Base-by-base conservation (phyloP, 495 filamentous ascomycete species). In the Lentithecium fluviatile region DNA sequence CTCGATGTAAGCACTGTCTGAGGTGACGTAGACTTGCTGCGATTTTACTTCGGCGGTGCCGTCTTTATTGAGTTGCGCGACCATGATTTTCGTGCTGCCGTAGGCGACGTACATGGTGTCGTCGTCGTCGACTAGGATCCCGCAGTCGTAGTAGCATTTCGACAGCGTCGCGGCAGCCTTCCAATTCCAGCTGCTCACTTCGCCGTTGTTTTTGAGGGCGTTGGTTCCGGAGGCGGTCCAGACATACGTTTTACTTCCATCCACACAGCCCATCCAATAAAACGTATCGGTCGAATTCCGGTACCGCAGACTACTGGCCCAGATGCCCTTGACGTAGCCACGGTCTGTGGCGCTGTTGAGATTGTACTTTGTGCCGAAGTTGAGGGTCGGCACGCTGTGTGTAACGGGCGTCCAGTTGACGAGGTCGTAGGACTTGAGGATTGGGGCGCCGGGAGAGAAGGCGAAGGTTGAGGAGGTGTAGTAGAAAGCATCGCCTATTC, bases 241-340 rank as follows among this genome's bases (percentile, higher is more conserved):
- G 51, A 85, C 69, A 62, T 83, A 81, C 5, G 73, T 76, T 65
- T 76, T 56, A 58, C 69, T 63, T 62, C 68, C 76, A 15, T 78
- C 75, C 29, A 83, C 71, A 55, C 82, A 84, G 15, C 81, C 81
- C 11, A 81, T 75, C 80, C 80, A 86, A 70, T 84, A 83, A 64
- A 75, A 86, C 1, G 64, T 64, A 17, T 71, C 72, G 50, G 68
- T 76, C 34, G 74, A 78, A 23, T 69, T 32, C 12, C 78, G 77
- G 65, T 83, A 81, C 23, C 78, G 70, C 56, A 84, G 69, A 0
- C 76, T 79, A 2, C 74, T 79, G 0, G 83, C 83, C 80, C 80
- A 84, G 12, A 78, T 81, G 21, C 81, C 82, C 47, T 76, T 71
- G 8, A 76, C 70, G 66, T 85, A 86, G 2, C 79, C 80, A 52